phyloP scores from a whole-genome alignment of 2,329 filamentous ascomycete genomes.

The Thielaviopsis ethacetica region DNA sequence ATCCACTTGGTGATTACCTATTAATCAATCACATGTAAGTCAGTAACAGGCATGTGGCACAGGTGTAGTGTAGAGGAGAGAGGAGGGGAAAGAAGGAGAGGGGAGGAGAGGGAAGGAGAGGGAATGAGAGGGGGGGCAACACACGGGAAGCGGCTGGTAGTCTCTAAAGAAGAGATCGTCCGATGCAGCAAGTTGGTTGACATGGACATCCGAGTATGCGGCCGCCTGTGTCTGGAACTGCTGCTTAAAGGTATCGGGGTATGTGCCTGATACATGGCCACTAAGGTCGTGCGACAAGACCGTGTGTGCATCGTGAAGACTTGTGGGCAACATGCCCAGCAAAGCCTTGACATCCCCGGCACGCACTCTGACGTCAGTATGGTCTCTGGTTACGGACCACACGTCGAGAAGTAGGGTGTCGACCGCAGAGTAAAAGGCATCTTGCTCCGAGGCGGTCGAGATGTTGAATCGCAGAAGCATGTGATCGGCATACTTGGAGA shows the following conservation, averaged over 20 bases:
- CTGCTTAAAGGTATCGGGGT: constrained; percentile 28
- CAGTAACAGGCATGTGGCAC: not conserved
- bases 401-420: constrained; percentile 71
- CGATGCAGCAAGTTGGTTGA: constrained; percentile 12
- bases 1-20: constrained; percentile 69
- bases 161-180: constrained; percentile 79
- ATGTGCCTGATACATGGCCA: constrained; percentile 60
- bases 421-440: constrained; percentile 54
- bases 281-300: constrained; percentile 69
- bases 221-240: not conserved
- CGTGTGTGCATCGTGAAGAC: constrained; percentile 54
- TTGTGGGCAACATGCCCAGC: constrained; percentile 58
- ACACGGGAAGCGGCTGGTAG: constrained; percentile 67
- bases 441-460: constrained; percentile 49
- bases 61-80: not conserved
- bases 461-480: constrained; percentile 84
- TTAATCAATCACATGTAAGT: not conserved
- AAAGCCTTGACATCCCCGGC: constrained; percentile 64
- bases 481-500: constrained; percentile 50
- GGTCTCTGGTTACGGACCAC: constrained; percentile 70
- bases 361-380: constrained; percentile 69
- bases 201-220: constrained; percentile 13
- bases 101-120: no score
- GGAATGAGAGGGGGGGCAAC: constrained; percentile 16
- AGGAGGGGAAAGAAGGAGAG: no score